Conservation (phyloP, 2,329 filamentous ascomycete species). For the Hypoxylon sp. region DNA sequence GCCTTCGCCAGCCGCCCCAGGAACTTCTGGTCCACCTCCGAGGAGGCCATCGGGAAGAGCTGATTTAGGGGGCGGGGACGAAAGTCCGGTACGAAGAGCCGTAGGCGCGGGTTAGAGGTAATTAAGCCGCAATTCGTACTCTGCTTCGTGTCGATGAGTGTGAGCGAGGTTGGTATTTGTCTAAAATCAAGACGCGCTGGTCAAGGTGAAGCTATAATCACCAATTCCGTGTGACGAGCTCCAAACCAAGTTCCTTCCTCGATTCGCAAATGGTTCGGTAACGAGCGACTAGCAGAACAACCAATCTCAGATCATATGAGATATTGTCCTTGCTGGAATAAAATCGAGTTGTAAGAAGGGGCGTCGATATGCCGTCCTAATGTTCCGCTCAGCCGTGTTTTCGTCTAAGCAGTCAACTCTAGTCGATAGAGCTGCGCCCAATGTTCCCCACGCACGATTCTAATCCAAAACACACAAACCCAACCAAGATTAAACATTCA, state of each 20-base stretch:
- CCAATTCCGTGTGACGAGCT: conserved; percentile 1
- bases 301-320: conserved; percentile 31
- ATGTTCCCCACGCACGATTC: conserved; percentile 19
- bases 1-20: conserved; percentile 86
- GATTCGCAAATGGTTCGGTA: conserved; percentile 19
- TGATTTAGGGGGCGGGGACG: conserved; percentile 59
- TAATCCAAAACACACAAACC: conserved; percentile 30
- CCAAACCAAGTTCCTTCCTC: conserved; percentile 14
- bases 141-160: neutral
- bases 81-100: conserved; percentile 10
- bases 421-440: conserved; percentile 26
- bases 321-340: conserved; percentile 25
- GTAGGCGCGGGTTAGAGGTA: neutral
- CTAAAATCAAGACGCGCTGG: neutral
- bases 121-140: neutral
- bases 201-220: conserved; percentile 6
- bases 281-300: conserved; percentile 34
- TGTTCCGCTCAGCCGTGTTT: conserved; percentile 7
- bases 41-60: conserved; percentile 78
- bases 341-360: conserved; percentile 14
- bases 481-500: conserved; percentile 45
- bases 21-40: conserved; percentile 97
- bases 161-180: neutral
- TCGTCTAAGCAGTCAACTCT: conserved; percentile 26
- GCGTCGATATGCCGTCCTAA: conserved; percentile 17